Base-by-base conservation (phyloP, 805 yeast species). In the Naumovozyma baii region DNA sequence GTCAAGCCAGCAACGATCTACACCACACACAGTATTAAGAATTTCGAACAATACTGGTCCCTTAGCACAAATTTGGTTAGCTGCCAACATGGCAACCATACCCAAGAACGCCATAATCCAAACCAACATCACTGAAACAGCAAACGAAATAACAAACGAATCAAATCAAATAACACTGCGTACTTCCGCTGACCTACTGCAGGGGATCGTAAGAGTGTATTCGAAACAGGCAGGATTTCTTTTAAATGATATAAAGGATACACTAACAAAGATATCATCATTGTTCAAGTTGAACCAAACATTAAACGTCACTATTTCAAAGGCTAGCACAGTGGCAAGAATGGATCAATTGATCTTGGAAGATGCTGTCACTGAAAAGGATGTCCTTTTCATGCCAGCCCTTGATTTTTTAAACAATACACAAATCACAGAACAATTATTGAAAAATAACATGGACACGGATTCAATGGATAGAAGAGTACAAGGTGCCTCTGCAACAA, bases 1-100 rank as follows among this genome's bases (percentile, higher is more conserved):
- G 31, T 31, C 34, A 17, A 14, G 5, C 15, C 7, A 17, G 26
- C 18, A 32, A 26, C 33, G 17, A 10, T 17, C 32, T 26, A 31
- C 37, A 26, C 38, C 40, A 31, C 34, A 37, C 38, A 35, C 39
- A 12, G 34, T 36, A 19, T 42, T 48, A 20, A 46, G 51, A 37
- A 43, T 56, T 10, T 44, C 56, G 16, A 68, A 83, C 2, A 78
- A 75, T 44, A 79, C 79, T 54, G 94, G 95, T 2, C 95, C 95
- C 1, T 66, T 87, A 44, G 94, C 94, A 2, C 83, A 80, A 47
- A 87, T 86, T 7, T 87, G 96, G 96, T 68, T 87, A 35, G 96
- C 96, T 8, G 90, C 95, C 16, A 87, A 84, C 55, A 72, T 87
- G 62, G 46, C 57, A 4, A 57, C 47, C 29, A 33, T 57, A 13